Evolutionary conservation across 208 protist species (phyloP).

Genomic region (Trypanosoma conorhini): DNA sequence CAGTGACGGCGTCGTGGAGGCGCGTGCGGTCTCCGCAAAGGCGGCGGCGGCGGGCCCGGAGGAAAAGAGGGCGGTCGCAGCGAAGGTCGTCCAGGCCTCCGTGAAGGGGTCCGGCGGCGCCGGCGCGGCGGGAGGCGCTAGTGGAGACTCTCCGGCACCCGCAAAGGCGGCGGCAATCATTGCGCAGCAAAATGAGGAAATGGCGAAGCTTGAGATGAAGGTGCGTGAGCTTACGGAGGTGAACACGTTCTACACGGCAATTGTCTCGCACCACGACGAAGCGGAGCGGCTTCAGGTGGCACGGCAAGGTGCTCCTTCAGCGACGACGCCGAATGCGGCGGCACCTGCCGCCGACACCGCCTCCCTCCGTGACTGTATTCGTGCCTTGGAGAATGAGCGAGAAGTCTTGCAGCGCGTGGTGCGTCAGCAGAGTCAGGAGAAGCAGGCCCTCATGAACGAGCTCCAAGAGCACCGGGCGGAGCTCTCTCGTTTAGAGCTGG

Average conservation of each 20-base stretch:
- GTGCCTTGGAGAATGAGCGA: constrained; percentile 33
- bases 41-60: constrained; percentile 5
- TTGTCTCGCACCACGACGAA: constrained; percentile 72
- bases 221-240: constrained; percentile 77
- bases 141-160: neutral
- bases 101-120: neutral
- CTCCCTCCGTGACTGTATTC: constrained; percentile 36
- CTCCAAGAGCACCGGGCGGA: constrained; percentile 43
- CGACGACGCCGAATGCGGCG: constrained; percentile 17
- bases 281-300: constrained; percentile 35
- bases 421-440: constrained; percentile 37
- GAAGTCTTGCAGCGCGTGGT: constrained; percentile 47
- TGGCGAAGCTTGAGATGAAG: constrained; percentile 56
- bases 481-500: constrained; percentile 38
- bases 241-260: constrained; percentile 79
- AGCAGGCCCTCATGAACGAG: constrained; percentile 31
- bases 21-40: constrained; percentile 18
- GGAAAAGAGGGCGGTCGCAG: neutral
- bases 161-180: constrained; percentile 28
- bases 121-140: neutral
- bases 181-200: constrained; percentile 53
- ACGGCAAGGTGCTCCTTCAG: neutral
- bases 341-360: constrained; percentile 21
- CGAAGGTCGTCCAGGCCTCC: constrained; percentile 6
- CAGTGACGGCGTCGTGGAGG: constrained; percentile 17